Evolutionary conservation across 495 filamentous ascomycete species (phyloP).

Genomic region (Friedmanniomyces endolithicus): DNA sequence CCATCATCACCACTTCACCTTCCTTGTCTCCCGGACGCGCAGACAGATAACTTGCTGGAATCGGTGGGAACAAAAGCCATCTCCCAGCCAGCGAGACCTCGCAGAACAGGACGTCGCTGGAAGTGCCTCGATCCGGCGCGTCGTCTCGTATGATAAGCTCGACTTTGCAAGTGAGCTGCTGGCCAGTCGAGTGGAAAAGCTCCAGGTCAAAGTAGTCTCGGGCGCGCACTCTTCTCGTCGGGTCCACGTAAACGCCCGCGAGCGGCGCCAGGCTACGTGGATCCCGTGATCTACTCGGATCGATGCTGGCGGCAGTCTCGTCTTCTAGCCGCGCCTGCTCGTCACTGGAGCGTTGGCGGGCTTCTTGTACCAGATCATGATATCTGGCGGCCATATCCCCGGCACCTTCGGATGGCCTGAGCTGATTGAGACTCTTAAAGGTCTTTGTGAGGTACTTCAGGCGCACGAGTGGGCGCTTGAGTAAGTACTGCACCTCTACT

Average conservation of each 20-base stretch:
- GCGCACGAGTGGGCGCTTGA: slow-evolving; percentile 79
- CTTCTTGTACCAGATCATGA: slow-evolving; percentile 61
- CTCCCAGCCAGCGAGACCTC: slow-evolving; percentile 62
- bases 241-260: slow-evolving; percentile 57
- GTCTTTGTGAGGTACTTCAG: slow-evolving; percentile 80
- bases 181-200: slow-evolving; percentile 77
- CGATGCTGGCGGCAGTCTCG: slow-evolving; percentile 73
- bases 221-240: slow-evolving; percentile 61
- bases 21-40: slow-evolving; percentile 62
- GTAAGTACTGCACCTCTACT: slow-evolving; percentile 85
- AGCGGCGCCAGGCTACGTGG: slow-evolving; percentile 59
- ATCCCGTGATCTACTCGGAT: slow-evolving; percentile 66
- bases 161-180: slow-evolving; percentile 76
- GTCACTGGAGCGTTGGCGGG: slow-evolving; percentile 66
- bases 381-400: slow-evolving; percentile 45
- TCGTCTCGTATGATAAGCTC: slow-evolving; percentile 81
- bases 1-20: slow-evolving; percentile 69
- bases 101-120: slow-evolving; percentile 78
- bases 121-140: slow-evolving; percentile 38
- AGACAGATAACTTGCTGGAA: slow-evolving; percentile 55
- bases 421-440: slow-evolving; percentile 48
- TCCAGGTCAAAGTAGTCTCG: slow-evolving; percentile 82
- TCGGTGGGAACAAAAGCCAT: slow-evolving; percentile 87
- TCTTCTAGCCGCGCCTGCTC: slow-evolving; percentile 82
- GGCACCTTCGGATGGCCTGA: slow-evolving; percentile 46